Evolutionary conservation across 306 rosid genomes (phyloP).

Genomic region (Ormosia emarginata): DNA sequence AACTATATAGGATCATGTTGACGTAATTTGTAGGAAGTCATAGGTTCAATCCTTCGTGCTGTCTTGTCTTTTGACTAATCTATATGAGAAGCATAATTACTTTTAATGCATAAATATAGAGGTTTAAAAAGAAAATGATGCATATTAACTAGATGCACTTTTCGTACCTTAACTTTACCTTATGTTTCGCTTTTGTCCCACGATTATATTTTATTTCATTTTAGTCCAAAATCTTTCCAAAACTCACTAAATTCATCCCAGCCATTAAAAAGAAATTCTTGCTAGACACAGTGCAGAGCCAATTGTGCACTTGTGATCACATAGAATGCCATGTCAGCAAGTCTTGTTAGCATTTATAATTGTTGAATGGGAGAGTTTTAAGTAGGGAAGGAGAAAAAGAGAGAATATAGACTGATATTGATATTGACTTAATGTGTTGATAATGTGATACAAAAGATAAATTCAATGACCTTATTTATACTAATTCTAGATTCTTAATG

Average conservation of each 20-base stretch:
- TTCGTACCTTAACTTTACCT: neutral
- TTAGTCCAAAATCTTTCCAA: neutral
- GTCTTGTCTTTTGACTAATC: neutral
- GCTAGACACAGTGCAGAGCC: no score
- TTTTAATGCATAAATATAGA: neutral
- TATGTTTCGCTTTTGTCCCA: neutral
- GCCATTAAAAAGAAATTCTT: neutral
- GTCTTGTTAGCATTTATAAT: no score
- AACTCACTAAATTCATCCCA: neutral
- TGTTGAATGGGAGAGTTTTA: no score
- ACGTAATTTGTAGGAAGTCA: neutral
- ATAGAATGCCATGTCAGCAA: no score
- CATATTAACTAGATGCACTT: neutral
- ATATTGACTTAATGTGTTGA: no score
- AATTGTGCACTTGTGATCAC: no score
- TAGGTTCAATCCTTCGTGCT: neutral
- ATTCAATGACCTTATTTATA: no score
- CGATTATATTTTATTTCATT: neutral
- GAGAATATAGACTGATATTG: no score
- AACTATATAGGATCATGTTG: neutral
- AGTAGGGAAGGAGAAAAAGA: no score
- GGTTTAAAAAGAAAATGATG: neutral
- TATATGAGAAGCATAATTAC: neutral
- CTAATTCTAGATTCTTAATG: no score
- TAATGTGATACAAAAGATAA: no score